Evolutionary conservation across 805 yeast genomes (phyloP).

Genomic region (Isabelozyma gotoi): DNA sequence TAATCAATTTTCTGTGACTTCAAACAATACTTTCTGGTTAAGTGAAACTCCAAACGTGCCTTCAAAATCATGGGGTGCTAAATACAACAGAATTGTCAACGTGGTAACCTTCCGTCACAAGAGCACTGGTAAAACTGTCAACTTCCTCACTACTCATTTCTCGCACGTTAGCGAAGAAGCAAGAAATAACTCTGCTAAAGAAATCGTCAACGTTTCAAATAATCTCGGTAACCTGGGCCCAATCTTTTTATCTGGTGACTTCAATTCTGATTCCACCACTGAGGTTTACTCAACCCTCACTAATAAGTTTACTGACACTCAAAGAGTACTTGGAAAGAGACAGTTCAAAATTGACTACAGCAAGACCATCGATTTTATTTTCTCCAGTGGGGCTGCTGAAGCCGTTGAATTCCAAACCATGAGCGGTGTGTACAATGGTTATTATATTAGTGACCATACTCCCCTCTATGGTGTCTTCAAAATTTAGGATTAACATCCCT

Average conservation of each 20-base stretch:
- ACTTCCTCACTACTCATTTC: constrained; percentile 12
- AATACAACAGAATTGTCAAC: constrained; percentile 11
- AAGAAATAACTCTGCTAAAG: constrained; percentile 9
- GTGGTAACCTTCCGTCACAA: constrained; percentile 7
- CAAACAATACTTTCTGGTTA: constrained; percentile 7
- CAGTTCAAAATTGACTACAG: constrained; percentile 1
- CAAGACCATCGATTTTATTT: constrained; percentile 5
- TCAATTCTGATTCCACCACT: constrained; percentile 41
- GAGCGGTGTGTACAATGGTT: constrained; percentile 24
- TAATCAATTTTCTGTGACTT: not conserved
- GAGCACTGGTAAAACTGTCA: constrained; percentile 6
- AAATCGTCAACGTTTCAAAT: constrained; percentile 4
- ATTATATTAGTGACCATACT: constrained; percentile 46
- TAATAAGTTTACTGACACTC: constrained; percentile 1
- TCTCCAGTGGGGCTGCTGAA: not conserved
- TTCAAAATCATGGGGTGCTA: constrained; percentile 8
- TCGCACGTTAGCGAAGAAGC: constrained; percentile 9
- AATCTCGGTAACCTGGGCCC: constrained; percentile 14
- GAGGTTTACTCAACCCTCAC: constrained; percentile 28
- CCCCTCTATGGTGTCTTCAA: constrained; percentile 26
- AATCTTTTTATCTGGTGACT: constrained; percentile 52
- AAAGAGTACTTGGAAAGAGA: not conserved
- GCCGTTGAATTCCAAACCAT: not conserved
- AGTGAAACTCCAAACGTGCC: constrained; percentile 7
- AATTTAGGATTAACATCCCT: too few relatives aligned